These are phyloP conservation scores for Marchantia paleacea DNA, from an alignment of 225 moss, liverwort and hornwort genomes.

Conservation along the genomic window DNA sequence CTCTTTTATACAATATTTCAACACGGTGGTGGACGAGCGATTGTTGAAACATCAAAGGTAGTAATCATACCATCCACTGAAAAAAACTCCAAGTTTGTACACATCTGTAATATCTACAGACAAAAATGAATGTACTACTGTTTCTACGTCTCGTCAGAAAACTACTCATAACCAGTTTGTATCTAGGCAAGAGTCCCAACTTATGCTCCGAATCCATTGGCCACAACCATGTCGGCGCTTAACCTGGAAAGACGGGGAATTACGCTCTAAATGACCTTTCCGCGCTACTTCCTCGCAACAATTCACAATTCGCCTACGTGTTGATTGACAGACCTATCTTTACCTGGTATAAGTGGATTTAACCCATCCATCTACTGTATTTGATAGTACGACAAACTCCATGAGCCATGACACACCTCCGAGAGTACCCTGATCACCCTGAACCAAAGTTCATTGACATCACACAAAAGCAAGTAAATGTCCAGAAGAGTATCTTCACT, in stretches of 20 bases:
- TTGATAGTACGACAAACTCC: background rate
- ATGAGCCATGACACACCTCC: background rate
- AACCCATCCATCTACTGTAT: background rate
- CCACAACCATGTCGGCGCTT: background rate
- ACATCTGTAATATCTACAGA: constrained; percentile 7
- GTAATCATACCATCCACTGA: constrained; percentile 1
- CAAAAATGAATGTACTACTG: constrained; percentile 3
- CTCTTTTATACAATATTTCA: too few relatives aligned
- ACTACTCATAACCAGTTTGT: background rate
- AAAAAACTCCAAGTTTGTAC: background rate
- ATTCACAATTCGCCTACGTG: background rate
- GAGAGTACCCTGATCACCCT: background rate
- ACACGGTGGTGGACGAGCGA: too few relatives aligned
- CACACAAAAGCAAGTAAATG: too few relatives aligned
- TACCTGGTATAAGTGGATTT: background rate
- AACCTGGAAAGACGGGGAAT: background rate
- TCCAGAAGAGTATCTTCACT: too few relatives aligned
- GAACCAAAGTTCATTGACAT: background rate
- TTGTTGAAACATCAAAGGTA: too few relatives aligned
- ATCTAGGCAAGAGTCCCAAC: background rate
- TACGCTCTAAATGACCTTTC: background rate
- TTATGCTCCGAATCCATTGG: background rate
- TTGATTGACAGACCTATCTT: background rate
- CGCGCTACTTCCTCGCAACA: too few relatives aligned
- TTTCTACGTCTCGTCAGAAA: background rate